phyloP scores from a whole-genome alignment of 805 yeast genomes.

The Spathaspora hagerdaliae region DNA sequence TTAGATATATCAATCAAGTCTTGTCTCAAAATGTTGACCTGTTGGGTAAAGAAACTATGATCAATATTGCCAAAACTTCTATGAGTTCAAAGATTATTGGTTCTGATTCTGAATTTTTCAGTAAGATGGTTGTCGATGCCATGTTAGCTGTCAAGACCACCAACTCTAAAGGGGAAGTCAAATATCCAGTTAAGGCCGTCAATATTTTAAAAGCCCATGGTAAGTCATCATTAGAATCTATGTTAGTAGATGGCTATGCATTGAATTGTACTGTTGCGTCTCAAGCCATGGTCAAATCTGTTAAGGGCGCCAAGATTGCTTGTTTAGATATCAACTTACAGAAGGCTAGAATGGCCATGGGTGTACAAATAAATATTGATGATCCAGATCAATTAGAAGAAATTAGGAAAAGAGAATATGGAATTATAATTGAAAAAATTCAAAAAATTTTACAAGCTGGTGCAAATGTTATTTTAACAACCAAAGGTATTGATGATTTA shows the following conservation, averaged over 20 bases:
- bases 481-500: constrained; percentile 92
- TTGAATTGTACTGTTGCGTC: constrained; percentile 95
- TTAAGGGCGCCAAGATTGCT: constrained; percentile 75
- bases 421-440: constrained; percentile 78
- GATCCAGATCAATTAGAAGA: constrained; percentile 97
- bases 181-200: constrained; percentile 96
- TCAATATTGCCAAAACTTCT: constrained; percentile 92
- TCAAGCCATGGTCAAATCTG: constrained; percentile 85
- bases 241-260: constrained; percentile 90
- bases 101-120: constrained; percentile 85
- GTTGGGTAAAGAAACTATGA: constrained; percentile 77
- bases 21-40: constrained; percentile 75
- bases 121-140: constrained; percentile 90
- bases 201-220: constrained; percentile 96
- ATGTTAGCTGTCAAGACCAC: constrained; percentile 91
- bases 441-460: constrained; percentile 80
- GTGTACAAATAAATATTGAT: constrained; percentile 93
- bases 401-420: constrained; percentile 84
- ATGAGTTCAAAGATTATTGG: constrained; percentile 98
- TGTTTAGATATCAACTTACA: constrained; percentile 89
- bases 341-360: constrained; percentile 96
- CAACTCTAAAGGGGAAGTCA: constrained; percentile 80
- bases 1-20: constrained; percentile 79
- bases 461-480: constrained; percentile 88
- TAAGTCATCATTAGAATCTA: constrained; percentile 81